Base-by-base conservation (phyloP, 192 early-diverging fungal genomes). In the Entophlyctis luteolus region DNA sequence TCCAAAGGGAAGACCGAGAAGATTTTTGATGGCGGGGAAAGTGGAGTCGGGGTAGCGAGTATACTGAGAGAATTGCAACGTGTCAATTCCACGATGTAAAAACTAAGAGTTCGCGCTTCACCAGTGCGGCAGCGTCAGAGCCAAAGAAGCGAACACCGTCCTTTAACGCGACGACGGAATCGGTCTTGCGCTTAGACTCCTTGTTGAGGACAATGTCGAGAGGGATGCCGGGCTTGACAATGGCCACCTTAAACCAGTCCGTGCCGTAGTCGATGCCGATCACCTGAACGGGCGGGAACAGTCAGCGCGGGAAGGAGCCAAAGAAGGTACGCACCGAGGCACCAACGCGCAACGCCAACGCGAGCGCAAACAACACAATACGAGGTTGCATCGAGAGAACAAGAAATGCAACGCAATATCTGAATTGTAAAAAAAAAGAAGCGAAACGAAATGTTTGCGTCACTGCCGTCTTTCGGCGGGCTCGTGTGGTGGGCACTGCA, bases 181-280 rank as follows among this genome's bases (percentile, higher is more conserved):
- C 83, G 1, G 97, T 98, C 78, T 99, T 95, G 28, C 97, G 79
- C 74, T 97, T 98, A 36, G 92, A 93, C 65, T 96, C 97, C 38
- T 88, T 79, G 76, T 99, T 99, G 58, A 99, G 85, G 4, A 95
- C 97, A 62, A 96, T 87, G 65, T 99, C 97, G 20, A 96, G 76
- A 12, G 91, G 87, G 16, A 88, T 87, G 20, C 93, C 93, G 8
- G 94, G 85, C 65, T 93, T 94, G 62, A 96, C 90, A 31, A 99
- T 75, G 6, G 89, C 91, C 33, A 96, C 89, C 63, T 96, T 98
- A 79, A 96, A 93, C 94, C 94, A 99, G 50, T 99, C 92, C 1
- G 91, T 89, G 34, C 97, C 97, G 76, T 90, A 95, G 75, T 99
- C 97, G 67, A 99, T 93, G 12, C 93, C 90, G 66, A 99, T 89